Conservation (phyloP, 345 rosid species). For the Gynandropsis gynandra region DNA sequence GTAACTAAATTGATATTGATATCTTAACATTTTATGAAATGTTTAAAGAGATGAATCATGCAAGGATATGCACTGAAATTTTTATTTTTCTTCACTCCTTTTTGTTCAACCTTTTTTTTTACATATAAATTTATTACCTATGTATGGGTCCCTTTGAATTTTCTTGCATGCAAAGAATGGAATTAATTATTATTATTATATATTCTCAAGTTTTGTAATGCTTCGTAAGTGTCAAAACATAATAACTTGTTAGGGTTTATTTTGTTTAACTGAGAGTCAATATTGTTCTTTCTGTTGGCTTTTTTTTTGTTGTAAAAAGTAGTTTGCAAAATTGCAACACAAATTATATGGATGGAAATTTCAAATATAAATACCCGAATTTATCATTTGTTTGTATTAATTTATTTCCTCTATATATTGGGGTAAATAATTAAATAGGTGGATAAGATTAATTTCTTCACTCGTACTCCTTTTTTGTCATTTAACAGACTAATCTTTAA, state of each 20-base stretch:
- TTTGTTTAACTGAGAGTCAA: too few relatives aligned
- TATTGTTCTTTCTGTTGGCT: too few relatives aligned
- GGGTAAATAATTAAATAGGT: neutral
- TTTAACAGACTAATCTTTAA: conserved; percentile 7
- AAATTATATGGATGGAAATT: neutral
- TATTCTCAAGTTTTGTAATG: neutral
- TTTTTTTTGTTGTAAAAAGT: too few relatives aligned
- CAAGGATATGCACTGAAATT: too few relatives aligned
- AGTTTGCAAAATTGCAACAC: too few relatives aligned
- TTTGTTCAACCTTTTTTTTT: conserved; percentile 11
- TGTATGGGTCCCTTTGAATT: conserved; percentile 23
- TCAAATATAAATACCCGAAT: neutral
- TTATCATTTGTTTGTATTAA: neutral
- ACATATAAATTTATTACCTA: too few relatives aligned
- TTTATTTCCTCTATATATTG: neutral
- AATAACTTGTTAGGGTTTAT: too few relatives aligned
- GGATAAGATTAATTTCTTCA: conserved; percentile 20
- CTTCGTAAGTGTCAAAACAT: neutral
- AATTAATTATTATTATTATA: neutral
- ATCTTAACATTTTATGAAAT: too few relatives aligned
- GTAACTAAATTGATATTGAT: too few relatives aligned
- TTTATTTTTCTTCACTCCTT: neutral
- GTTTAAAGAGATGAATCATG: too few relatives aligned
- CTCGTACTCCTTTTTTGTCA: conserved; percentile 16
- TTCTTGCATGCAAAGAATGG: conserved; percentile 27